phyloP scores from a whole-genome alignment of 2,329 filamentous ascomycete genomes.

The Thielaviopsis ethacetica region DNA sequence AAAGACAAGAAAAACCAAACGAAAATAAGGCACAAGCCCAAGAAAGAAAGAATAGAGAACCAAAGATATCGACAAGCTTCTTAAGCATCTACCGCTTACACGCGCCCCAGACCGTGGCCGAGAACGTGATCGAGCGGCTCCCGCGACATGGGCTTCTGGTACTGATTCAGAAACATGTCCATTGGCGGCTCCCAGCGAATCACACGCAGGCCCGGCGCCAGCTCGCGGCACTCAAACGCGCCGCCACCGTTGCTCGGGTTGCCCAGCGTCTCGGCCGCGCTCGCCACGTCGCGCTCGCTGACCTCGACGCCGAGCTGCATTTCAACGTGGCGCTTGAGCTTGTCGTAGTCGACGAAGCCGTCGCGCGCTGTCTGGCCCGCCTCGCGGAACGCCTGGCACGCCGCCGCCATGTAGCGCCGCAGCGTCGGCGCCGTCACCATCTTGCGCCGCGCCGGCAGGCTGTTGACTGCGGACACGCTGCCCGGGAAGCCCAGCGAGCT shows the following conservation, averaged over 20 bases:
- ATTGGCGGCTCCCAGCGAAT: slow-evolving; percentile 30
- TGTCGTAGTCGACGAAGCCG: slow-evolving; percentile 53
- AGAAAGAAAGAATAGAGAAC: background rate
- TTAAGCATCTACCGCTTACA: background rate
- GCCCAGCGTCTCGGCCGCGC: slow-evolving; percentile 83
- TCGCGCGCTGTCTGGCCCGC: slow-evolving; percentile 20
- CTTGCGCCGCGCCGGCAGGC: background rate
- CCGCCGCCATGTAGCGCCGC: slow-evolving; percentile 58
- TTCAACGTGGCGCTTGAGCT: slow-evolving; percentile 50
- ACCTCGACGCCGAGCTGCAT: slow-evolving; percentile 26
- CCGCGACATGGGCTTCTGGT: slow-evolving; percentile 1
- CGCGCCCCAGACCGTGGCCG: slow-evolving; percentile 2
- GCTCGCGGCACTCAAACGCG: slow-evolving; percentile 54
- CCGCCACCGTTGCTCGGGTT: slow-evolving; percentile 76
- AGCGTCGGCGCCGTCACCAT: slow-evolving; percentile 32
- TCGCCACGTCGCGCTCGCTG: slow-evolving; percentile 51
- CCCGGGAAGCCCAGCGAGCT: slow-evolving; percentile 37
- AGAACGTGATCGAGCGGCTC: slow-evolving; percentile 1
- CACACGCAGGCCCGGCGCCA: slow-evolving; percentile 20
- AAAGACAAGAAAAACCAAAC: background rate
- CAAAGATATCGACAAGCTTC: too few relatives aligned
- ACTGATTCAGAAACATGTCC: background rate
- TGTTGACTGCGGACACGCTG: background rate
- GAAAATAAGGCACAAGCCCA: too few relatives aligned
- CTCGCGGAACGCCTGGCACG: slow-evolving; percentile 48